Evolutionary conservation across 768 basidiomycete species (phyloP), one percentile per base, ranked within the genome.

Genomic region (Rhodotorula kratochvilovae): DNA sequence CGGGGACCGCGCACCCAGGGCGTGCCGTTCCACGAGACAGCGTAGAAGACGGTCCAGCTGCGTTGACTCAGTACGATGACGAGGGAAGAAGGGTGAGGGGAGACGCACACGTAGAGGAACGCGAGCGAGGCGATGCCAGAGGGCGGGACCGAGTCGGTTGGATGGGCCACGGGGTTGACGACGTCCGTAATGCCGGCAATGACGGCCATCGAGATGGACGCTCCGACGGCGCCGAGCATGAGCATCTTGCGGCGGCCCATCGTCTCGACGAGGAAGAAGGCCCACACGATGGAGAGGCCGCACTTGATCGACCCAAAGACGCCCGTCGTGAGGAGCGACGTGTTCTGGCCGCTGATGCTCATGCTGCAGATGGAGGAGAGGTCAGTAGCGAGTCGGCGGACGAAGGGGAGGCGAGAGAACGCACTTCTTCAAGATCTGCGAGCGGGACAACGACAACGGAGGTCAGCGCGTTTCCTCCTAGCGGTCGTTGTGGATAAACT

Each of bases 251-350:
- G 67, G 42, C 74, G 74, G n/a, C 70, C 74, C 62, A 51, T 69
- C 31, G 46, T 43, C 59, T 71, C 70, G 21, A 75, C 64, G 50
- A 75, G 39, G 83, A 83, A 43, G 66, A 74, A 74, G 63, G 57
- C 59, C 73, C 73, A 85, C 61, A 85, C 67, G 46, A 85, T 67
- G 23, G 78, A 77, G n/a, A 77, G 76, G 29, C 76, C 51, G 31
- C 79, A 78, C 80, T 82, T 81, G 80, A 84, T 82, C 55, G 84
- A 80, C 25, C 85, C 85, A 72, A 84, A 86, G 53, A 85, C 77
- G 12, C 85, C 85, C 57, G 77, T 77, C 17, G 77, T 75, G 46
- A 77, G 51, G 45, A 77, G 76, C 29, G 66, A 58, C 3, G 76
- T 71, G 50, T 25, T 60, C 31, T 67, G 63, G 2, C 77, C 77